Base-by-base conservation (phyloP, 2,329 filamentous ascomycete genomes). In the Xylaria digitata region DNA sequence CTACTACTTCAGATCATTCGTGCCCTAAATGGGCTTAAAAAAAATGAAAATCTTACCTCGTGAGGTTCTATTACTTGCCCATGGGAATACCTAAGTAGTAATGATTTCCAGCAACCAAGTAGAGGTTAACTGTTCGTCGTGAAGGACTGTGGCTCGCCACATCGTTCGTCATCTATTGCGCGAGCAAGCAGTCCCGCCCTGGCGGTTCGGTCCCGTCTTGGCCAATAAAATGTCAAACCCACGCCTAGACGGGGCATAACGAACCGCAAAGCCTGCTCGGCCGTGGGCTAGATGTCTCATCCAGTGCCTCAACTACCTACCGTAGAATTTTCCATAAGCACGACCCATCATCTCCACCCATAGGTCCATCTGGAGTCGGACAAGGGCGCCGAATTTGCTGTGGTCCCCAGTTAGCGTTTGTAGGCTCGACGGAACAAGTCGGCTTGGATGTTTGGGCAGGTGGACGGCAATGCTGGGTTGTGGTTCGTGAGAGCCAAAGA, bases 201-300 rank as follows among this genome's bases (percentile, higher is more conserved):
- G 53, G 37, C 53, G 37, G 53, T 55, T 43, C 23, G 37, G 53
- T 7, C 32, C 37, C 53, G 43, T 55, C n/a, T 11, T 55, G 8
- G 37, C 52, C 37, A 55, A 55, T 55, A 9, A 42, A 55, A 9
- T n/a, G 21, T 43, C 34, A 26, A 23, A 6, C 26, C 19, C 5
- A 26, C 15, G 21, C 53, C 37, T 21, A 43, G 21, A 11, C 37
- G 34, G 52, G 50, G 30, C 13, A 42, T 7, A 11, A 26, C 23
- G 21, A 55, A 43, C 53, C 21, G 9, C 49, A 34, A 19, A 15
- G 11, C n/a, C 50, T 40, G 37, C 32, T 40, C 32, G 26, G 32
- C 48, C 26, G 48, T 9, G 48, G 48, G 26, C 13, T 50, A 50
- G 26, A n/a, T 30, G 23, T 13, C 48, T 32, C 34, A 40, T n/a